phyloP scores from a whole-genome alignment of 768 basidiomycete genomes.

The Tricholoma sp. region DNA sequence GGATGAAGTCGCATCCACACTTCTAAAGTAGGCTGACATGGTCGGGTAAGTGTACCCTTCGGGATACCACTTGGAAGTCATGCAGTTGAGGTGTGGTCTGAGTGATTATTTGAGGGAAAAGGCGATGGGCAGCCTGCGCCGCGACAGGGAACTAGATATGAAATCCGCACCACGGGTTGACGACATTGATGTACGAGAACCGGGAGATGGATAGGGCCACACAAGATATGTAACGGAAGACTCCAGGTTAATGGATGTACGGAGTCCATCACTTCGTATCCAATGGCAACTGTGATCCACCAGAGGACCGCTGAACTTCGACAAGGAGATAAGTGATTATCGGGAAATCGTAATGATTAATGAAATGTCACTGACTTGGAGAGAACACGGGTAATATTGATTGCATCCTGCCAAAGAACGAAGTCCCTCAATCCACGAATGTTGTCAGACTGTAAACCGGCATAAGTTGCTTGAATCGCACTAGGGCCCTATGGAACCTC shows the following conservation, averaged over 20 bases:
- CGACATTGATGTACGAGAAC: background rate
- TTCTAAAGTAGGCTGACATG: background rate
- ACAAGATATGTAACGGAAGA: background rate
- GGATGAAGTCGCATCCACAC: background rate
- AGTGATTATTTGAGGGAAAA: background rate
- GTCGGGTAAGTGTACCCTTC: background rate
- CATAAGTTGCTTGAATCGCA: no score
- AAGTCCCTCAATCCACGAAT: no score
- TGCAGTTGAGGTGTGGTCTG: background rate
- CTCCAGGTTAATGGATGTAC: background rate
- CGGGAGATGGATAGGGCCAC: background rate
- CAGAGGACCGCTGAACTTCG: background rate
- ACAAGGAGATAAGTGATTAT: background rate
- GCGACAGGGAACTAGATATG: background rate
- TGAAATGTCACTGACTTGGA: background rate
- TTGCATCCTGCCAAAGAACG: no score
- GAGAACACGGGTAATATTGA: no score
- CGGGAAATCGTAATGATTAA: background rate
- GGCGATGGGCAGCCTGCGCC: background rate
- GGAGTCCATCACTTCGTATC: background rate
- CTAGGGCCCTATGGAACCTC: no score
- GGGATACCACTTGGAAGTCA: background rate
- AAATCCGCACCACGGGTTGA: background rate
- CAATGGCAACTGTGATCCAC: background rate
- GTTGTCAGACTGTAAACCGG: no score